These are phyloP conservation scores for Trichoderma erinaceum DNA, from an alignment of 495 filamentous ascomycete genomes.

Conservation along the genomic window DNA sequence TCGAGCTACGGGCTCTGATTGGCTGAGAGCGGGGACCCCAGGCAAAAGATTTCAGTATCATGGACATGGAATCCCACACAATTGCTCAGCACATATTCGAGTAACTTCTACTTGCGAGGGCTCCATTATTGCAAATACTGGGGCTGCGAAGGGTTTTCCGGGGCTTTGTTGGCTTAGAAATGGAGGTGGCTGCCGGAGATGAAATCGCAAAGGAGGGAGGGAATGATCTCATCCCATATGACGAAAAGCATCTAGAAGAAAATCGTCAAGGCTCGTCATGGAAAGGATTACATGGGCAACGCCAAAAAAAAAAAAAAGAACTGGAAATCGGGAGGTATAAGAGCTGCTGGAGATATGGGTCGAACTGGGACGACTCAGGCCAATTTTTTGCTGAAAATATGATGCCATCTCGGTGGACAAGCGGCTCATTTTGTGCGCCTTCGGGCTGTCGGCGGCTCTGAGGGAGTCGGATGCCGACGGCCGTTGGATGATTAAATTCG, in stretches of 20 bases:
- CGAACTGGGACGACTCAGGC: neutral
- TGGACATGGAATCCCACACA: neutral
- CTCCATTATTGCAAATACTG: conserved; percentile 9
- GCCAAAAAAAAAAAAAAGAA: neutral
- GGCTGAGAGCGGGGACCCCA: conserved; percentile 18
- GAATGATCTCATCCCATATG: conserved; percentile 11
- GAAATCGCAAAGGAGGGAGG: neutral
- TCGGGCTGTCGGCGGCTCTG: conserved; percentile 3
- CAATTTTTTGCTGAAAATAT: neutral
- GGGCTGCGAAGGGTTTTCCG: conserved; percentile 3
- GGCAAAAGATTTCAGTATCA: neutral
- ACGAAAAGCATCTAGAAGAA: conserved; percentile 5
- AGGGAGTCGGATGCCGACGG: neutral
- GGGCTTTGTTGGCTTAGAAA: conserved; percentile 13
- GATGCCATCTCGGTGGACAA: neutral
- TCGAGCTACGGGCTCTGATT: conserved; percentile 25
- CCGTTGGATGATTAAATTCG: neutral
- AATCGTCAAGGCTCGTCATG: neutral
- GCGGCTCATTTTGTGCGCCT: conserved; percentile 4
- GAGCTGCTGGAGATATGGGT: neutral
- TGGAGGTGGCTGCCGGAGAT: conserved; percentile 5
- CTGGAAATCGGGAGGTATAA: neutral
- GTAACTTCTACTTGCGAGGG: neutral
- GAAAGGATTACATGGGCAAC: neutral
- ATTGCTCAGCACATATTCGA: neutral